Evolutionary conservation across 257 asterid genomes (phyloP), one percentile per base, ranked within the genome.

Genomic region (Jacaranda mimosifolia): DNA sequence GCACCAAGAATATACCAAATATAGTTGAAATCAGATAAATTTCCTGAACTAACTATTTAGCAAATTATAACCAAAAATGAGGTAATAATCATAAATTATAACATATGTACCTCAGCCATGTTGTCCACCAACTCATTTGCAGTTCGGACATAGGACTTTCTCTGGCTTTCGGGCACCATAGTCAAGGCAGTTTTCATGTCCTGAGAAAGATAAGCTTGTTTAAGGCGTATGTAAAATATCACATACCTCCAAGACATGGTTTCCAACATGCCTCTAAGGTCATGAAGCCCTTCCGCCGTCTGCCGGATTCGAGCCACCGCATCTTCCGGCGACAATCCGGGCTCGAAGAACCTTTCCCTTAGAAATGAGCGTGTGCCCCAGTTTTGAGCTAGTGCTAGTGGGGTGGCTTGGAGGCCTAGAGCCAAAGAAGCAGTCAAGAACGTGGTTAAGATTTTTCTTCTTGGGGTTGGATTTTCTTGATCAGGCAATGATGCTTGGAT

Each of bases 231-330:
- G 73, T 90, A 94, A 65, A 88, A 84, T 52, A 90, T 77, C 9
- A 94, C 92, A 79, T 90, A 94, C 86, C 88, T 90, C 98, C 98
- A 93, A 1, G 98, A 91, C 88, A 84, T 86, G 14, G 82, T 81
- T 5, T 93, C 98, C 83, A 93, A 78, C 97, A 93, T 93, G 72
- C 73, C 83, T 80, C 95, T 72, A 32, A 91, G 82, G 70, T 81
- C 87, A 63, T 90, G 96, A 7, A 93, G 90, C 68, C 98, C 97
- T 64, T 89, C 88, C 8, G 94, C 94, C 58, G 96, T 90, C 72
- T 89, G 91, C 32, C 84, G 83, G 76, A 91, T 85, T 38, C 97
- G 78, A 0, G 91, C 87, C 19, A 70, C 96, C 17, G 97, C 78
- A 39, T 91, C 96, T 13, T 91, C 97, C 19, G 97, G 84, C 6